Percentiles rank a stretch among this genome's conserved stretches.
These are phyloP conservation scores for Przewalskia tangutica DNA, from an alignment of 257 asterid species.

Conservation along the genomic window DNA sequence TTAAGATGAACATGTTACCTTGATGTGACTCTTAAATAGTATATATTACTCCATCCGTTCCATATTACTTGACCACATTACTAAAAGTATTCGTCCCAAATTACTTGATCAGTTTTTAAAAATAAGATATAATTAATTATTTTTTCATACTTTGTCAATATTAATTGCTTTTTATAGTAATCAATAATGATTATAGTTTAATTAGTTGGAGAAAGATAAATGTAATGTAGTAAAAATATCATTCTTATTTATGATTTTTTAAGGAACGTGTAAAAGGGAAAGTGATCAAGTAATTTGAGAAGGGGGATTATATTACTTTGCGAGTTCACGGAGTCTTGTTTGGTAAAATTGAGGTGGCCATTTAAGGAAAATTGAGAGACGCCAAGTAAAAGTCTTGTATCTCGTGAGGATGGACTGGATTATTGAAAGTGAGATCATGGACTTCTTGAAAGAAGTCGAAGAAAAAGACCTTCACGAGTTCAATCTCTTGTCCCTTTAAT, in stretches of 20 bases:
- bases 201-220: no score
- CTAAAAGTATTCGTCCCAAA: no score
- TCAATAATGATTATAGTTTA: no score
- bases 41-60: not conserved
- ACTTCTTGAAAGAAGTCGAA: not conserved
- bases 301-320: not conserved
- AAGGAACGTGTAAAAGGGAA: no score
- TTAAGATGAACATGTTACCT: not conserved
- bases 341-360: conserved; percentile 22
- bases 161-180: no score
- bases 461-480: conserved; percentile 22
- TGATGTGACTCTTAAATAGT: not conserved
- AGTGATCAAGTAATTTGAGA: no score
- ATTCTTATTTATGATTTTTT: no score
- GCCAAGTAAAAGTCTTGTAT: not conserved
- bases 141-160: no score
- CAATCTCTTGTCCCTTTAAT: conserved; percentile 1
- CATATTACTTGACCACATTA: no score
- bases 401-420: conserved; percentile 13
- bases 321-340: conserved; percentile 34
- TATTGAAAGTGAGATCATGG: not conserved
- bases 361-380: not conserved
- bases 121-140: no score
- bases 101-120: no score
- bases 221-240: no score